phyloP scores from a whole-genome alignment of 148 eudicot genomes.

The Amaranthus palmeri region DNA sequence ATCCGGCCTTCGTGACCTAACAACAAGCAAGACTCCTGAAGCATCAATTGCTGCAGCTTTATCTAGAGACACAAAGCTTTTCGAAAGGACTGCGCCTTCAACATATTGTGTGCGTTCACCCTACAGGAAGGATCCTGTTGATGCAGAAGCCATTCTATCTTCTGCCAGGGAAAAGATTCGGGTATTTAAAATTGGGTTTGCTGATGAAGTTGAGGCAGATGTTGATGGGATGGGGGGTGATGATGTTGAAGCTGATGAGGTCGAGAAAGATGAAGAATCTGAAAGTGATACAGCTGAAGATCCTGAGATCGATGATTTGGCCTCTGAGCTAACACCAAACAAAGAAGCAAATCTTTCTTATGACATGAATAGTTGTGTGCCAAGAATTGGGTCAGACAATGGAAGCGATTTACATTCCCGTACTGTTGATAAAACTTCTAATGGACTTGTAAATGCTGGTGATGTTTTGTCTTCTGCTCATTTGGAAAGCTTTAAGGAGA shows the following conservation, averaged over 20 bases:
- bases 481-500: conserved; percentile 28
- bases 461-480: conserved; percentile 29
- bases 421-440: conserved; percentile 20
- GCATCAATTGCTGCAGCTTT: conserved; percentile 96
- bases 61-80: conserved; percentile 87
- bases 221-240: conserved; percentile 57
- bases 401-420: conserved; percentile 27
- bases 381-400: conserved; percentile 25
- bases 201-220: conserved; percentile 61
- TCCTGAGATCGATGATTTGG: conserved; percentile 73
- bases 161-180: conserved; percentile 73
- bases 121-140: conserved; percentile 74
- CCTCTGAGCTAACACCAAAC: conserved; percentile 34
- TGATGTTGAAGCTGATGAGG: conserved; percentile 73
- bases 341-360: conserved; percentile 31
- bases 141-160: conserved; percentile 57
- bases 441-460: conserved; percentile 24
- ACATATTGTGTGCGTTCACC: conserved; percentile 82
- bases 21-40: conserved; percentile 96
- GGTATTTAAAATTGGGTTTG: conserved; percentile 50
- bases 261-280: conserved; percentile 74
- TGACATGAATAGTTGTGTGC: conserved; percentile 26
- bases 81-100: conserved; percentile 95
- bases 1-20: conserved; percentile 91
- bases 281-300: conserved; percentile 84